Base-by-base conservation (phyloP, 345 rosid species). In the Hypericum perforatum region DNA sequence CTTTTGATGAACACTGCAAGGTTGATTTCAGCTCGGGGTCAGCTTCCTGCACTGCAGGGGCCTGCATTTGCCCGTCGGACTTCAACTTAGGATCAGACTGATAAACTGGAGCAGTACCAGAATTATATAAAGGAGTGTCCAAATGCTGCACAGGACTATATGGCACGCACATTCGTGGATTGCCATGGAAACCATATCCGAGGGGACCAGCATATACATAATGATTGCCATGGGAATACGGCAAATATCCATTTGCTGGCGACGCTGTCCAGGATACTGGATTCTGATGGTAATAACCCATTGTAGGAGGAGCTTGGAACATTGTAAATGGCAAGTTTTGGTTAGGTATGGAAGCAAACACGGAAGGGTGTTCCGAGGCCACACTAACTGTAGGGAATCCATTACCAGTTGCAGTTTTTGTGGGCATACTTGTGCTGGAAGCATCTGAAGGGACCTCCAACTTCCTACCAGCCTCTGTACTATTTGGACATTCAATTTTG, bases 211-310 rank as follows among this genome's bases (percentile, higher is more conserved):
- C 57, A 68, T 81, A 92, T 29, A 80, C 53, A 66, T 83, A 85
- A 51, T 67, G 81, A 70, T 72, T 80, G 16, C 79, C 79, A 45
- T 77, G 85, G 22, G 84, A 65, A 16, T 66, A 81, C 16, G 79
- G 66, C 74, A 77, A 66, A 39, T 84, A 65, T 46, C 88, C 95
- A 63, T 65, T 79, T 40, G 79, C 63, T 7, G 90, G 79, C 66
- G 67, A 74, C 47, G 85, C 72, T 13, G 89, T 63, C 97, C 95
- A 92, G 11, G 95, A 70, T 63, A 83, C 79, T 53, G 83, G 84
- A 72, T 71, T 80, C 69, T 85, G 91, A 68, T 74, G 94, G 63
- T 78, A 88, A 78, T 85, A 88, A 58, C 83, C 82, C 81, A 80
- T 56, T 36, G 85, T 58, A 53, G 96, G 52, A 68, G 92, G 78